Percentiles rank a stretch among this genome's conserved stretches.
Evolutionary conservation across 768 basidiomycete species (phyloP).

Genomic region (Tricholoma flavovirens): DNA sequence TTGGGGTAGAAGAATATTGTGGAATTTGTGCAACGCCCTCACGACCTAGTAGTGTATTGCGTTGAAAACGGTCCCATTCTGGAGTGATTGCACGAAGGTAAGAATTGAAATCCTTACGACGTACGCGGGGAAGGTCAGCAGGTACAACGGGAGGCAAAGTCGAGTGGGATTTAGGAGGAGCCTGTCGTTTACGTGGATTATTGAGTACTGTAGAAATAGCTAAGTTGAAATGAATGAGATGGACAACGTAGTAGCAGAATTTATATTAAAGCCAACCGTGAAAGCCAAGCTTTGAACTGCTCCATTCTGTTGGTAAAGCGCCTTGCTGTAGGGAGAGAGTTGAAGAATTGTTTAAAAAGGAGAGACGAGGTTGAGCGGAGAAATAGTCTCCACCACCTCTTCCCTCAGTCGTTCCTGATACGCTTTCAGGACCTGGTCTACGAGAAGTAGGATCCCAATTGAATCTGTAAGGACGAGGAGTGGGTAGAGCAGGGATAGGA

Average conservation of each 20-base stretch:
- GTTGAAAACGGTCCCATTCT: conserved; percentile 76
- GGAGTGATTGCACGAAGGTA: conserved; percentile 68
- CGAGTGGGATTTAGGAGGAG: conserved; percentile 86
- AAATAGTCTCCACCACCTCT: conserved; percentile 54
- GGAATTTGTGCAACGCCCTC: conserved; percentile 37
- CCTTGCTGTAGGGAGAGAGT: conserved; percentile 38
- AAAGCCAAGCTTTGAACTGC: conserved; percentile 79
- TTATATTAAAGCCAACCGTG: conserved; percentile 53
- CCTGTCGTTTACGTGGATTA: conserved; percentile 78
- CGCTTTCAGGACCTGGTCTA: conserved; percentile 62
- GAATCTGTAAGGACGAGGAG: conserved; percentile 64
- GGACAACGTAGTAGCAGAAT: too few species aligned
- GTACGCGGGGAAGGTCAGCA: conserved; percentile 74
- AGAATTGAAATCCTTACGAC: conserved; percentile 76
- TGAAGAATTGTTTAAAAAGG: conserved; percentile 46
- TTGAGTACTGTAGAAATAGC: conserved; percentile 94
- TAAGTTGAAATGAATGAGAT: conserved; percentile 27
- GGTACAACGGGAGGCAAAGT: conserved; percentile 65
- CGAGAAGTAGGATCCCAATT: conserved; percentile 63
- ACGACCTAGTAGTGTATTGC: conserved; percentile 31
- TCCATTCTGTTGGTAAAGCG: conserved; percentile 63
- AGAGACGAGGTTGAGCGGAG: conserved; percentile 44
- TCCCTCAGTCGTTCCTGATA: conserved; percentile 68
- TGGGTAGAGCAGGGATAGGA: conserved; percentile 36
- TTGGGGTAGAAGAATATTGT: conserved; percentile 22